Conservation (phyloP, 2,329 filamentous ascomycete species). For the Penicillium sp. region DNA sequence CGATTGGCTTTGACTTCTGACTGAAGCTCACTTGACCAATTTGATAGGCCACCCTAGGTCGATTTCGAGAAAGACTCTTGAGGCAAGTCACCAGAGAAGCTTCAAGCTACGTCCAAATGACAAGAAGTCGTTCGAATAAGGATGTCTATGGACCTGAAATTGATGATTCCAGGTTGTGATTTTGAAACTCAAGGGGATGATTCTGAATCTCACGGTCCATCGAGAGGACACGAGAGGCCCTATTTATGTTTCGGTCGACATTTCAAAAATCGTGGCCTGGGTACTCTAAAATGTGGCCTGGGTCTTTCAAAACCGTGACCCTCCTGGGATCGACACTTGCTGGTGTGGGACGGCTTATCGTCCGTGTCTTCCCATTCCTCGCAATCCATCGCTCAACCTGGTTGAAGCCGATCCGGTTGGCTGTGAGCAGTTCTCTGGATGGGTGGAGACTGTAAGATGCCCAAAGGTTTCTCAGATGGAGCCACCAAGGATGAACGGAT, state of each 20-base stretch:
- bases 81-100: slow-evolving; percentile 7
- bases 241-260: slow-evolving; percentile 46
- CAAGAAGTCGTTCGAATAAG: slow-evolving; percentile 24
- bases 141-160: slow-evolving; percentile 24
- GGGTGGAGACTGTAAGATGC: slow-evolving; percentile 40
- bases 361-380: slow-evolving; percentile 34
- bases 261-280: slow-evolving; percentile 30
- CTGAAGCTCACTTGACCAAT: slow-evolving; percentile 29
- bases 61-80: slow-evolving; percentile 21
- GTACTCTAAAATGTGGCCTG: slow-evolving; percentile 22
- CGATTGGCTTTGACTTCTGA: slow-evolving; percentile 36
- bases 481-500: slow-evolving; percentile 36
- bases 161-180: slow-evolving; percentile 19
- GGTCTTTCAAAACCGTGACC: slow-evolving; percentile 18
- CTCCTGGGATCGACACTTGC: slow-evolving; percentile 36
- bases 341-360: slow-evolving; percentile 37
- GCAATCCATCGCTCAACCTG: slow-evolving; percentile 31
- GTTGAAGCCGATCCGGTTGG: slow-evolving; percentile 36
- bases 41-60: slow-evolving; percentile 39
- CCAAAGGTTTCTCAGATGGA: slow-evolving; percentile 35
- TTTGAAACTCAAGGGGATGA: slow-evolving; percentile 36
- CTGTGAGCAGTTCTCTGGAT: slow-evolving; percentile 32
- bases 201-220: slow-evolving; percentile 28
- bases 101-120: slow-evolving; percentile 28
- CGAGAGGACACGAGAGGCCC: slow-evolving; percentile 31